Evolutionary conservation across 495 filamentous ascomycete species (phyloP).

Genomic region (Penicillium fimorum): DNA sequence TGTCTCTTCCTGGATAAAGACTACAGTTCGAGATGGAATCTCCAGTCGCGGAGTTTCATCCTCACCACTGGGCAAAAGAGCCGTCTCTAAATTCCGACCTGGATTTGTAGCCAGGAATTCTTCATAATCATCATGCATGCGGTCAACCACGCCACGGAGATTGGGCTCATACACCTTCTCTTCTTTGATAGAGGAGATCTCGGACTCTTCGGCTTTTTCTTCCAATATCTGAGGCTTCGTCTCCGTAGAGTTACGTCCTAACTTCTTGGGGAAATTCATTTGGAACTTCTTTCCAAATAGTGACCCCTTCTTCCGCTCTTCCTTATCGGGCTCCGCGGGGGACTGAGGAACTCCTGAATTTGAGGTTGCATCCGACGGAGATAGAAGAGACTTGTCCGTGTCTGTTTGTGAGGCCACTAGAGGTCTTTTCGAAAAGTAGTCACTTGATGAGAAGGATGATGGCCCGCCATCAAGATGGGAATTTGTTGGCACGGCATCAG

Average conservation of each 20-base stretch:
- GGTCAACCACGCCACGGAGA: conserved; percentile 76
- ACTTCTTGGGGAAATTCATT: conserved; percentile 83
- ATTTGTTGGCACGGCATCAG: conserved; percentile 18
- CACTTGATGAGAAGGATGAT: conserved; percentile 47
- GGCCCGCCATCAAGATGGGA: conserved; percentile 45
- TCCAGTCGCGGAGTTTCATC: conserved; percentile 84
- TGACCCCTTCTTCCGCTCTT: conserved; percentile 64
- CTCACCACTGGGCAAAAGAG: conserved; percentile 72
- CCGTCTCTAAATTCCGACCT: conserved; percentile 54
- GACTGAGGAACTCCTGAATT: conserved; percentile 51
- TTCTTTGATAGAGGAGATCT: conserved; percentile 58
- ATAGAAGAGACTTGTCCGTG: conserved; percentile 38
- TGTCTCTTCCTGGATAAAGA: conserved; percentile 94
- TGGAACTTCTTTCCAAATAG: conserved; percentile 85
- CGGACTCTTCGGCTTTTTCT: conserved; percentile 81
- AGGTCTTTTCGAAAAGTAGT: conserved; percentile 63
- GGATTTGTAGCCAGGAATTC: conserved; percentile 60
- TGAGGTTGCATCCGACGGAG: conserved; percentile 50
- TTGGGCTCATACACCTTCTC: conserved; percentile 83
- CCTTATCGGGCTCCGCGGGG: conserved; percentile 66
- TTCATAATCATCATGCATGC: conserved; percentile 74
- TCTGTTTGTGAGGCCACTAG: conserved; percentile 24
- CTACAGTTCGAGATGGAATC: conserved; percentile 72
- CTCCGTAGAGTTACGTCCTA: conserved; percentile 71
- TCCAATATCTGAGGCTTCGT: conserved; percentile 72